A percentile compares a stretch with the other conserved stretches of the same genome.
Evolutionary conservation across 257 asterid genomes (phyloP).

Genomic region (Solanum virginianum): DNA sequence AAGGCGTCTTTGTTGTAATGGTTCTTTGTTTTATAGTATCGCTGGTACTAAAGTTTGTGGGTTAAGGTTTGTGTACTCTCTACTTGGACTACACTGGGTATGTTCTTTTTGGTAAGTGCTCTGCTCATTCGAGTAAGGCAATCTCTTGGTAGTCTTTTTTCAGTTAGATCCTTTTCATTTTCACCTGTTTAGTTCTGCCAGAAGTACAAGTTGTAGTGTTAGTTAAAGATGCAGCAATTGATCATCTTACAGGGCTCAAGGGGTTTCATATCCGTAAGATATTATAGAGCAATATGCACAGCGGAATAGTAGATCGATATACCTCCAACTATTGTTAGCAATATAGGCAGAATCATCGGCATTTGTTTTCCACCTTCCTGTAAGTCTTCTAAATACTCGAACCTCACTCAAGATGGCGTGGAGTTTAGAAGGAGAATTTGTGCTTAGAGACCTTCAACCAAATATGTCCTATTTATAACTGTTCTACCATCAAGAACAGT

Average conservation of each 20-base stretch:
- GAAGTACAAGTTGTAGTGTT: not conserved
- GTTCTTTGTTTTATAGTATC: not conserved
- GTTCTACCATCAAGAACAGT: too few relatives aligned
- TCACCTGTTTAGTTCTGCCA: not conserved
- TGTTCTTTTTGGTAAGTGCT: not conserved
- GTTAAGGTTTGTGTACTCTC: not conserved
- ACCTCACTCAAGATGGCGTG: too few relatives aligned
- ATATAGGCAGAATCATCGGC: too few relatives aligned
- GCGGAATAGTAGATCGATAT: too few relatives aligned
- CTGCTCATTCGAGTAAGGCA: not conserved
- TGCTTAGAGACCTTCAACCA: too few relatives aligned
- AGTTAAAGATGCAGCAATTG: not conserved
- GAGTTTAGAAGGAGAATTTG: too few relatives aligned
- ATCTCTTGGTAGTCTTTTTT: not conserved
- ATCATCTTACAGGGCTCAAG: not conserved
- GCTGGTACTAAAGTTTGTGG: not conserved
- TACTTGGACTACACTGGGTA: not conserved
- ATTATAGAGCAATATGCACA: too few relatives aligned
- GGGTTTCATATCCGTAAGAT: not conserved
- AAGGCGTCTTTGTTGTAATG: not conserved
- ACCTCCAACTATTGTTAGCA: too few relatives aligned
- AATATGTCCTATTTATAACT: too few relatives aligned
- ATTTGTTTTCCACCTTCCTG: too few relatives aligned
- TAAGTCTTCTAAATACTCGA: too few relatives aligned
- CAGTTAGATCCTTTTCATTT: not conserved